Base-by-base conservation (phyloP, 148 eudicot genomes). In the Drosera capensis region DNA sequence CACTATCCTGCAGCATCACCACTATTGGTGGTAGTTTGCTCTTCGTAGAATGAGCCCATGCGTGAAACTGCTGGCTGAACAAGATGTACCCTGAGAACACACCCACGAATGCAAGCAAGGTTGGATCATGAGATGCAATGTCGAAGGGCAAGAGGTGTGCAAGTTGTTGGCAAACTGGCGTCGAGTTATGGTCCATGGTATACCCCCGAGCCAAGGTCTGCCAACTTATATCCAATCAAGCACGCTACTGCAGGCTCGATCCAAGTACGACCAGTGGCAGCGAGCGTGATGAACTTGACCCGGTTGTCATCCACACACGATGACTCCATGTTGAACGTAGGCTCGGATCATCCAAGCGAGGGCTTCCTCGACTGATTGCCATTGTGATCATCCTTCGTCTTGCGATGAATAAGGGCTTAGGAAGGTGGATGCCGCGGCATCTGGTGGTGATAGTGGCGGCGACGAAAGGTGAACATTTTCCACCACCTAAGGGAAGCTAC, bases 51-150 rank as follows among this genome's bases (percentile, higher is more conserved):
- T 90, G 99, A 5, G 95, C 76, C 99, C 99, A 90, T 0, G 95
- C 72, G 38, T 90, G 99, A 18, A 85, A 78, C 57, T 85, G 93
- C 40, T 78, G 95, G 69, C 99, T 85, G 51, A 90, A 84, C 95
- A 90, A 73, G 19, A 90, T 70, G 35, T 80, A 84, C 2, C 93
- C 93, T 2, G 93, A 52, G 29, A 62, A 85, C 14, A 59, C 38
- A 0, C 71, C 71, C 1, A 78, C 66, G 4, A 90, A 90, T 3
- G 72, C 93, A 0, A 71, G 63, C 9, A 69, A 44, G 1, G 40
- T 55, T 1, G 94, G 80, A 20, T 78, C 82, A 2, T 68, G 22
- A 14, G 28, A 56, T 6, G 53, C 7, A 1, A 80, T 51, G 37
- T 66, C 71, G 1, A 88, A 8, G 4, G 94, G 97, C 5, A 84